Percentiles rank a stretch among this genome's conserved stretches.
These are phyloP conservation scores for Leccinum rimulosum DNA, from an alignment of 768 basidiomycete genomes.

Conservation along the genomic window DNA sequence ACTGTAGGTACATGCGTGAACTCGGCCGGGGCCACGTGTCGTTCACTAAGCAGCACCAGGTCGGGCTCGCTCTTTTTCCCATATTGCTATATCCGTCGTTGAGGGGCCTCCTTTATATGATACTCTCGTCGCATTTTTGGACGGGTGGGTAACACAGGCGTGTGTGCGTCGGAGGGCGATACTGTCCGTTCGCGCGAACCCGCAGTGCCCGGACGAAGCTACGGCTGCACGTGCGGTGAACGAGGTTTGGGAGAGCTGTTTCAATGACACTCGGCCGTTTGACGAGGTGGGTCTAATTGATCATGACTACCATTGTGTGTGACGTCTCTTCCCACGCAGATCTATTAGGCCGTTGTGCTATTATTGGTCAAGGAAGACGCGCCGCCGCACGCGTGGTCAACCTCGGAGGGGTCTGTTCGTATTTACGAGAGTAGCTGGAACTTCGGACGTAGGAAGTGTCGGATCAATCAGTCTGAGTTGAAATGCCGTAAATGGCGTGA, in stretches of 20 bases:
- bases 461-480: constrained; percentile 12
- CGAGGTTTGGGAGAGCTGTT: constrained; percentile 97
- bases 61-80: constrained; percentile 29
- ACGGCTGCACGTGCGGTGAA: constrained; percentile 89
- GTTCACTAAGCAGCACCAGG: constrained; percentile 95
- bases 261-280: constrained; percentile 92
- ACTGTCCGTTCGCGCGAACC: constrained; percentile 77
- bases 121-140: constrained; percentile 6
- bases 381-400: not conserved
- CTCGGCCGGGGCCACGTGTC: constrained; percentile 69
- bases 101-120: constrained; percentile 4
- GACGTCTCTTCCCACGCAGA: constrained; percentile 27
- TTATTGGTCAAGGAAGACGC: not conserved
- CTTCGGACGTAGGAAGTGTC: not conserved
- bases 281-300: constrained; percentile 80
- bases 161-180: constrained; percentile 90
- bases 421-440: not conserved
- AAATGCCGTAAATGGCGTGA: constrained; percentile 15
- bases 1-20: constrained; percentile 86
- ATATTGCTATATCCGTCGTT: constrained; percentile 11
- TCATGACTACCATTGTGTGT: too few relatives aligned
- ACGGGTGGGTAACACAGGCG: constrained; percentile 43
- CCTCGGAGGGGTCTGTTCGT: not conserved
- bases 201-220: constrained; percentile 69
- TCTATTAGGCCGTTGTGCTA: constrained; percentile 26